Evolutionary conservation across 1,284 basidiomycete genomes (phyloP).

Genomic region (Sporisorium exsertum): DNA sequence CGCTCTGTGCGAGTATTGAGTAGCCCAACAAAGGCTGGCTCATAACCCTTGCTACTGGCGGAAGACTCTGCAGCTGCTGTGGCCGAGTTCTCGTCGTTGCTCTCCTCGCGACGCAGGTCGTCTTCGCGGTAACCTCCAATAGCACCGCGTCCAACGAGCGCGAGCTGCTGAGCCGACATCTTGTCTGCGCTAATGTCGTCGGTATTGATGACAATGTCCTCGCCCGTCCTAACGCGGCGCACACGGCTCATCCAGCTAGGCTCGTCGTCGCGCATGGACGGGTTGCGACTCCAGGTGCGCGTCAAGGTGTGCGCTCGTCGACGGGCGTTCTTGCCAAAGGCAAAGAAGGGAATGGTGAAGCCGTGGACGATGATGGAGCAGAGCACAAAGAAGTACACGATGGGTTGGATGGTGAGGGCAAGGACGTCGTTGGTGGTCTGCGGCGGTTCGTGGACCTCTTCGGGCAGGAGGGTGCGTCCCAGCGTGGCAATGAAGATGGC

Average conservation of each 20-base stretch:
- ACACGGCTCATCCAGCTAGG: slow-evolving; percentile 64
- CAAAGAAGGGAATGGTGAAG: slow-evolving; percentile 69
- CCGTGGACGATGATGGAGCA: slow-evolving; percentile 68
- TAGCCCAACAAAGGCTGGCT: slow-evolving; percentile 36
- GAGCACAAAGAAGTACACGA: slow-evolving; percentile 68
- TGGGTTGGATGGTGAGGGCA: slow-evolving; percentile 66
- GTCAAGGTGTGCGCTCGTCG: slow-evolving; percentile 59
- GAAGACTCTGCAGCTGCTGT: slow-evolving; percentile 31
- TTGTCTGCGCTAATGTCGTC: slow-evolving; percentile 54
- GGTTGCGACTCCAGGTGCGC: slow-evolving; percentile 58
- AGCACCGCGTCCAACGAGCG: slow-evolving; percentile 59
- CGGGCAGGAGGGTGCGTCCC: slow-evolving; percentile 59
- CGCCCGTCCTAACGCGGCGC: slow-evolving; percentile 52
- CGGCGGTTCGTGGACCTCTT: slow-evolving; percentile 61
- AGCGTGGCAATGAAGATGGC: slow-evolving; percentile 68
- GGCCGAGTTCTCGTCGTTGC: slow-evolving; percentile 31
- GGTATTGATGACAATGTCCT: slow-evolving; percentile 50
- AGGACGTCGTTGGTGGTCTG: slow-evolving; percentile 63
- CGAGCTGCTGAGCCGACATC: slow-evolving; percentile 58
- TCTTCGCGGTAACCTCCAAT: slow-evolving; percentile 60
- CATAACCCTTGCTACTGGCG: slow-evolving; percentile 25
- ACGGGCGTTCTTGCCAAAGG: slow-evolving; percentile 60
- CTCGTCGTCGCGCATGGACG: slow-evolving; percentile 57
- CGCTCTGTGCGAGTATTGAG: slow-evolving; percentile 52
- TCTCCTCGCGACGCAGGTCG: slow-evolving; percentile 44